Percentiles rank a stretch among this genome's conserved stretches.
phyloP scores from a whole-genome alignment of 2,329 filamentous ascomycete species.

The Capronia coronata region DNA sequence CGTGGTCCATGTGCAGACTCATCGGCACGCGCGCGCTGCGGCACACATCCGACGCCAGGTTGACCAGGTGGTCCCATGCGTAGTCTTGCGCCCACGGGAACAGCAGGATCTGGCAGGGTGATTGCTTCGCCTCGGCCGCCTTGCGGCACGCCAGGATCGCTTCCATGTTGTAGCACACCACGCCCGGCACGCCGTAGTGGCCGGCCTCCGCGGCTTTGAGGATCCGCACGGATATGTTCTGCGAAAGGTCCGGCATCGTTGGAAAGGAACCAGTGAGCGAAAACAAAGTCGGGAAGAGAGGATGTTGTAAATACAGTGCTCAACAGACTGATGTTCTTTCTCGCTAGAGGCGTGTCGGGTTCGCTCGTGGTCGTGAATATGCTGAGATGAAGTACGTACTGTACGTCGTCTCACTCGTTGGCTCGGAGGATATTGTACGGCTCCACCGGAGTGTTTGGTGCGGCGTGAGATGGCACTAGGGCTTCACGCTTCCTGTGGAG shows the following conservation, averaged over 20 bases:
- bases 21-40: constrained; percentile 54
- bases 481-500: no score
- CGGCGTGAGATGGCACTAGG: no score
- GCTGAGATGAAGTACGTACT: no score
- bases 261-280: neutral
- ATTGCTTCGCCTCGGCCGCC: constrained; percentile 61
- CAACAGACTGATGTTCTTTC: no score
- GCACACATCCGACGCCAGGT: constrained; percentile 51
- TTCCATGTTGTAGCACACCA: constrained; percentile 57
- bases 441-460: no score
- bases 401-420: no score
- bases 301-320: no score
- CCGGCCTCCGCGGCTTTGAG: constrained; percentile 30
- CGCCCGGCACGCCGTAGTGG: constrained; percentile 25
- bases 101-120: constrained; percentile 64
- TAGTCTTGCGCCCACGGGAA: constrained; percentile 70
- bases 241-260: constrained; percentile 19
- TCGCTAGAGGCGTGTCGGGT: no score
- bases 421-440: no score
- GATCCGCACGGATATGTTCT: constrained; percentile 31
- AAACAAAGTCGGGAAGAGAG: neutral
- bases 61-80: constrained; percentile 51
- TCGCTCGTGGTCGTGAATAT: no score
- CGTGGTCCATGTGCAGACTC: constrained; percentile 60
- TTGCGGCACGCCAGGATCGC: constrained; percentile 62